Percentiles rank a stretch among this genome's conserved stretches.
phyloP scores from a whole-genome alignment of 2,329 filamentous ascomycete species.

The Beauveria scarabaeidicola region DNA sequence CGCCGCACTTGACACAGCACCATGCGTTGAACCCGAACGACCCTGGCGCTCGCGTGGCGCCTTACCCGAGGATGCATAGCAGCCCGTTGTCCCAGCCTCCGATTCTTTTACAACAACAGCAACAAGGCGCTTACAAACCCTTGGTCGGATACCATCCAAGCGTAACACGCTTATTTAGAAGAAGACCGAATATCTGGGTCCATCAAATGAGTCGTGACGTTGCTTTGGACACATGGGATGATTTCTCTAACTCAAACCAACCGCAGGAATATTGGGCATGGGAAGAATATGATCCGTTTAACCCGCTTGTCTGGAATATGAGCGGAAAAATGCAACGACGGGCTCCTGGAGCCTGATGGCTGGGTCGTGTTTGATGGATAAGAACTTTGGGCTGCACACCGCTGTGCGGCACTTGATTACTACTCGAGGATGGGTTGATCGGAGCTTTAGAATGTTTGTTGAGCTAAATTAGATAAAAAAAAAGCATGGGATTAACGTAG shows the following conservation, averaged over 20 bases:
- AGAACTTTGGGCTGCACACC: not conserved
- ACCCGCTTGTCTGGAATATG: not conserved
- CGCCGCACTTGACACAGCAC: not conserved
- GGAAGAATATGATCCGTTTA: conserved; percentile 7
- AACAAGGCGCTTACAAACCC: conserved; percentile 14
- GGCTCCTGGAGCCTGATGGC: not conserved
- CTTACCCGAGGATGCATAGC: conserved; percentile 5
- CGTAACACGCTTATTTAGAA: conserved; percentile 17
- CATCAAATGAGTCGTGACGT: not conserved
- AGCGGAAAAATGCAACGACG: not conserved
- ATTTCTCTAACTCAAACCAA: not conserved
- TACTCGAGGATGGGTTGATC: not conserved
- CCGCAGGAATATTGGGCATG: conserved; percentile 4
- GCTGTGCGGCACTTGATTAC: not conserved
- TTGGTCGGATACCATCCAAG: conserved; percentile 13
- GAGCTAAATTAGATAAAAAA: not conserved
- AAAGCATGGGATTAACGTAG: not conserved
- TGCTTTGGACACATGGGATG: conserved; percentile 20
- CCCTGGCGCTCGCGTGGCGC: not conserved
- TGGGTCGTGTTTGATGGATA: not conserved
- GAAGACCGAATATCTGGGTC: conserved; percentile 16
- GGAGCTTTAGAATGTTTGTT: not conserved
- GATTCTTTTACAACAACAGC: not conserved
- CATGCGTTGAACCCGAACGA: not conserved
- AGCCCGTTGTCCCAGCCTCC: not conserved